A percentile compares a stretch with the other conserved stretches of the same genome.
phyloP scores from a whole-genome alignment of 768 basidiomycete genomes.

The Suillus luteus region DNA sequence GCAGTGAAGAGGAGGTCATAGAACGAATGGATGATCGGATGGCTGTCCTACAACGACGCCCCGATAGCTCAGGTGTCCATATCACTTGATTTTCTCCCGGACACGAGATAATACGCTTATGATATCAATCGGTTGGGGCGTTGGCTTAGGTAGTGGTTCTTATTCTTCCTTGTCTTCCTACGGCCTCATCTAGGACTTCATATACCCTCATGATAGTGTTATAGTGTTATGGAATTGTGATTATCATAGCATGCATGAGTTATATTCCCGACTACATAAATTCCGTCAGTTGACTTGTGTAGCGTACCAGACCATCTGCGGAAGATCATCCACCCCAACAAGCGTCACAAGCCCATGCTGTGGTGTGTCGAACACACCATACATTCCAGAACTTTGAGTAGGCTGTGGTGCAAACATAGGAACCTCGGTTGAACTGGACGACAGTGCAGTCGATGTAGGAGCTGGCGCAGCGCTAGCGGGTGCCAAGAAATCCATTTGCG shows the following conservation, averaged over 20 bases:
- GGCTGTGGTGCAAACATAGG: neutral
- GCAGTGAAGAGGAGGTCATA: conserved; percentile 5
- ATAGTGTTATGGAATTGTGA: neutral
- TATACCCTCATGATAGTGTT: too few species aligned
- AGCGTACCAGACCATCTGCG: conserved; percentile 12
- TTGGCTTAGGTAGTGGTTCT: too few species aligned
- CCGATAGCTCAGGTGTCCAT: neutral
- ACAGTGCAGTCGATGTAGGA: neutral
- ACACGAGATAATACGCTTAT: neutral
- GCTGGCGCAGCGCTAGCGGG: neutral
- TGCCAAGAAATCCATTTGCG: conserved; percentile 11
- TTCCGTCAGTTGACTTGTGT: neutral
- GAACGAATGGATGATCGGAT: conserved; percentile 15
- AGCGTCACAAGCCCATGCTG: conserved; percentile 19
- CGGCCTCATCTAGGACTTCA: too few species aligned
- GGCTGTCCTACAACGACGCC: conserved; percentile 7
- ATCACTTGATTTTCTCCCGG: neutral
- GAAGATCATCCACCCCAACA: conserved; percentile 21
- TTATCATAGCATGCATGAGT: neutral
- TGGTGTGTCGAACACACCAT: conserved; percentile 20
- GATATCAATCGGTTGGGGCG: too few species aligned
- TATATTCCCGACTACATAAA: neutral
- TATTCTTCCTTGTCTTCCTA: too few species aligned
- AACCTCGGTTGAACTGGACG: neutral
- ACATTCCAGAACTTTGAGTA: conserved; percentile 9